phyloP scores from a whole-genome alignment of 768 basidiomycete genomes.

The Hypsizygus marmoreus region DNA sequence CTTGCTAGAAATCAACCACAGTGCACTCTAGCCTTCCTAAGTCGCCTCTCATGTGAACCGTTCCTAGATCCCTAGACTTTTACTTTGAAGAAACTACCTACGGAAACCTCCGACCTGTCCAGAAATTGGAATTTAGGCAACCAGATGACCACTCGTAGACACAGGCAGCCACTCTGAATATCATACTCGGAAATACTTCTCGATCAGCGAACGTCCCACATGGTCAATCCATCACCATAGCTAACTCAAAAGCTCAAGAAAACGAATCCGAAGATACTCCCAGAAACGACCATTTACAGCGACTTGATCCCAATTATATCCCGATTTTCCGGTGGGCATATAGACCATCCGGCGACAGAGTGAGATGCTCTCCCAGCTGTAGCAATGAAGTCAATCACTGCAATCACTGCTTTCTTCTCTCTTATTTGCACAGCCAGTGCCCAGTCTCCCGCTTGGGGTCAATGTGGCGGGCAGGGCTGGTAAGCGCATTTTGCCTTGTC shows the following conservation, averaged over 20 bases:
- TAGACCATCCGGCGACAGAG: not conserved
- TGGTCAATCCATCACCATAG: not conserved
- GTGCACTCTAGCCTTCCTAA: no score
- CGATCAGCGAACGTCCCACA: constrained; percentile 3
- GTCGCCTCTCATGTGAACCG: no score
- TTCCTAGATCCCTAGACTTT: no score
- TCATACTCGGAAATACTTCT: constrained; percentile 1
- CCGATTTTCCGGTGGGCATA: not conserved
- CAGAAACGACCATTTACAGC: no score
- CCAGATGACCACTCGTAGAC: no score
- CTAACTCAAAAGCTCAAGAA: not conserved
- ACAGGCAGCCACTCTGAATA: not conserved
- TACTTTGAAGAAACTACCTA: no score
- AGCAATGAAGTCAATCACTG: constrained; percentile 17
- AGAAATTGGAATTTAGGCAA: no score
- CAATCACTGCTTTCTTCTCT: constrained; percentile 10
- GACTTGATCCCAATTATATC: constrained; percentile 7
- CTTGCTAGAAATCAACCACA: no score
- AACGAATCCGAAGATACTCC: constrained; percentile 13
- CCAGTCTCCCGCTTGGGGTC: constrained; percentile 43
- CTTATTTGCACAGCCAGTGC: constrained; percentile 25
- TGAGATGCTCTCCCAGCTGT: not conserved
- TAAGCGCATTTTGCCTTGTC: constrained; percentile 10
- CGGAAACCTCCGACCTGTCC: no score
- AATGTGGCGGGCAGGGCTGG: constrained; percentile 47